Evolutionary conservation across 1,284 basidiomycete genomes (phyloP), one percentile per base, ranked within the genome.

Genomic region (Cutaneotrichosporon cavernicola): DNA sequence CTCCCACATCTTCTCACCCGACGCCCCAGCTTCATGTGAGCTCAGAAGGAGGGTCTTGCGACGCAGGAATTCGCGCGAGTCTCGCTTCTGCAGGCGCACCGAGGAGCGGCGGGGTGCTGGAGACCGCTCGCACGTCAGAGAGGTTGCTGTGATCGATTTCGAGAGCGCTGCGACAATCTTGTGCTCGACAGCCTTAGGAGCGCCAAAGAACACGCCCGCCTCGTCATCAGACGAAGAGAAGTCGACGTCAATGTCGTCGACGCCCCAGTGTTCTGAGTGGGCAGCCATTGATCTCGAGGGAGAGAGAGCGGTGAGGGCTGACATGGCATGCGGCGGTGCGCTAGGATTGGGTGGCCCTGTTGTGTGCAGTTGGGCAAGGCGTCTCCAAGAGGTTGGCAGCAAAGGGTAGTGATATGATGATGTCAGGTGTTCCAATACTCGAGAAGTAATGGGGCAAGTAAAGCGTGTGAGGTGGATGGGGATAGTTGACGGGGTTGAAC

Each of bases 151-250:
- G 8, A 64, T 63, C 13, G 62, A 59, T n/a, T 58, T 61, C 0
- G 68, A 71, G 31, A 75, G 65, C 10, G 70, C 69, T 7, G 68
- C 70, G 5, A 75, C 62, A 22, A 73, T 65, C 53, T 64, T 64
- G 46, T 55, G 62, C 57, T 76, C 75, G 43, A 65, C 57, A 5
- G 67, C 63, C 4, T 66, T 60, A 53, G 69, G 70, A 1, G 70
- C 55, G 16, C 75, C 75, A 46, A 76, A 75, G 67, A 75, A 76
- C 21, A 76, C 72, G 8, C 72, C 70, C 2, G 66, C 69, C 40
- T 72, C 71, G 50, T 76, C 73, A 38, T 72, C 73, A 7, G 62
- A 65, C 4, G 68, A 70, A 18, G 59, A 62, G 40, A 63, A 60
- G 36, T 64, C 65, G 22, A 31, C 18, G 31, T 58, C 65, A 18